Conservation (phyloP, 2,329 filamentous ascomycete species). For the Gyromitra esculenta region DNA sequence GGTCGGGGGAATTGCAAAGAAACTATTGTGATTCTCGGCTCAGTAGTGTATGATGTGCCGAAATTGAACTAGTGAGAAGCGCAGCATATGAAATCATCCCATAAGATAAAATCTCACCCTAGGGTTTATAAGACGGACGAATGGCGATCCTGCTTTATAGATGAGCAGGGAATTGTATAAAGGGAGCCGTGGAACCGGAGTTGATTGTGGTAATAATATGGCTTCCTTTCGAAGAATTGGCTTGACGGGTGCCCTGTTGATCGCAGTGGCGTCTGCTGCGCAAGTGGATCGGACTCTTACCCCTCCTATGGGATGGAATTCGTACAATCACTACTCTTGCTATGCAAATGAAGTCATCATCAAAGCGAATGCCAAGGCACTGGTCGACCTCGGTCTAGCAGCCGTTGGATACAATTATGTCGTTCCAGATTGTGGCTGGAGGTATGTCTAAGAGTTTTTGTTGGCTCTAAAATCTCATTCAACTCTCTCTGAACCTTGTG, state of each 20-base stretch:
- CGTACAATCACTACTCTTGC: slow-evolving; percentile 69
- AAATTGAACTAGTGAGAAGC: background rate
- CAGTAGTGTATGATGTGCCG: slow-evolving; percentile 11
- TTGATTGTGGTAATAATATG: background rate
- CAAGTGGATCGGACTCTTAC: slow-evolving; percentile 57
- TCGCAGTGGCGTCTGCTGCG: slow-evolving; percentile 13
- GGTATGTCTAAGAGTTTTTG: slow-evolving; percentile 34
- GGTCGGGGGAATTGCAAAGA: slow-evolving; percentile 8
- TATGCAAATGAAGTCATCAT: slow-evolving; percentile 65
- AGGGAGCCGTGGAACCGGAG: background rate
- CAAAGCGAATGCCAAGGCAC: slow-evolving; percentile 65
- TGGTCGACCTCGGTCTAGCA: slow-evolving; percentile 66
- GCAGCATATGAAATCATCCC: background rate
- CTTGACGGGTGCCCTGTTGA: background rate
- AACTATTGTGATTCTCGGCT: slow-evolving; percentile 11
- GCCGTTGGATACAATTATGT: slow-evolving; percentile 68
- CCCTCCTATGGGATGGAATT: slow-evolving; percentile 68
- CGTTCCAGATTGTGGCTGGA: slow-evolving; percentile 71
- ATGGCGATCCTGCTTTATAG: slow-evolving; percentile 1
- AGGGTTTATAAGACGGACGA: background rate
- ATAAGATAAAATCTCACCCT: slow-evolving; percentile 1
- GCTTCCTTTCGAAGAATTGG: slow-evolving; percentile 10
- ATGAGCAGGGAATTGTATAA: background rate
- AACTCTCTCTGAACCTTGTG: slow-evolving; percentile 58
- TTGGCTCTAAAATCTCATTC: slow-evolving; percentile 52